phyloP scores from a whole-genome alignment of 164 flowering plant species.

The Tetracentron sinense region DNA sequence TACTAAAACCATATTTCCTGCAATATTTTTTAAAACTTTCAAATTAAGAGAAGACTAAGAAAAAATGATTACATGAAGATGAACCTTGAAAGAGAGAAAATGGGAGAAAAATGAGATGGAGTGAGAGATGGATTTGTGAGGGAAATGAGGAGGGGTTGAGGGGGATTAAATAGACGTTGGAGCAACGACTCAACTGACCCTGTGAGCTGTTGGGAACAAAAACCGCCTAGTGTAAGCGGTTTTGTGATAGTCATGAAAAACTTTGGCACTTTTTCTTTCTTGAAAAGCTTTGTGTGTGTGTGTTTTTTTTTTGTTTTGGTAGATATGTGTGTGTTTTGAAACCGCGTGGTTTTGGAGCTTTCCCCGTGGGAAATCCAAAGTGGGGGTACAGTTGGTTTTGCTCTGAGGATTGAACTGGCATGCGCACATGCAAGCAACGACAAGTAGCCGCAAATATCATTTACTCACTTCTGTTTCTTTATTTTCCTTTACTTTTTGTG shows the following conservation, averaged over 20 bases:
- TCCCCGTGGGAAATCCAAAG: conserved; percentile 12
- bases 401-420: conserved; percentile 11
- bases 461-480: conserved; percentile 2
- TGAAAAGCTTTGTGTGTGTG: too few species aligned
- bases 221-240: conserved; percentile 20
- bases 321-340: too few species aligned
- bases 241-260: conserved; percentile 1
- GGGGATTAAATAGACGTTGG: conserved; percentile 39
- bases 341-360: conserved; percentile 32
- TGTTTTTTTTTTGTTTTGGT: too few species aligned
- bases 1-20: too few species aligned
- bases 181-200: conserved; percentile 25
- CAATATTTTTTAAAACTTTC: too few species aligned
- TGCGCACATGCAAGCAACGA: conserved; percentile 33
- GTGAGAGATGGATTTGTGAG: conserved; percentile 3
- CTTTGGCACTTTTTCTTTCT: not conserved
- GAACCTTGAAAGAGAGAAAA: not conserved
- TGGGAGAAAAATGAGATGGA: conserved; percentile 1
- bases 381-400: conserved; percentile 25
- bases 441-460: conserved; percentile 34
- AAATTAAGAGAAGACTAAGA: conserved; percentile 5
- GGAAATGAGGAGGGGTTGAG: conserved; percentile 8
- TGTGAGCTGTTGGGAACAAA: conserved; percentile 22
- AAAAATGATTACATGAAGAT: not conserved
- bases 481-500: conserved; percentile 1